These are phyloP conservation scores for Besnoitia besnoiti DNA, from an alignment of 169 alveolate species.

Conservation along the genomic window DNA sequence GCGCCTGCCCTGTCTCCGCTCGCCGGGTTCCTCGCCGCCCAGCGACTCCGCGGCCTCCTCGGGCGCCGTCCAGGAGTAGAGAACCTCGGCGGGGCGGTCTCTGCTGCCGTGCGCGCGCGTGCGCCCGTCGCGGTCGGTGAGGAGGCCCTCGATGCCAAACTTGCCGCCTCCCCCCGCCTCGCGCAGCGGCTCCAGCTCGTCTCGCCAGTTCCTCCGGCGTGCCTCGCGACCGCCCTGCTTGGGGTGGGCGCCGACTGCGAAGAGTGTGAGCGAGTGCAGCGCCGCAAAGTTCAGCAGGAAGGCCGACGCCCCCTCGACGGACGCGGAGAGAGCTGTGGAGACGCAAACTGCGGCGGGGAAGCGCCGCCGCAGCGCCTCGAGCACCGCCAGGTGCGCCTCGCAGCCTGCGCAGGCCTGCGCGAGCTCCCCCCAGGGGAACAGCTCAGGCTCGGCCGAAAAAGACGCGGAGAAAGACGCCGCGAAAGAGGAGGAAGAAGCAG, in stretches of 20 bases:
- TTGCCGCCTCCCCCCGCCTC: not conserved
- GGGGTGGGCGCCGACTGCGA: not conserved
- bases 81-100: not conserved
- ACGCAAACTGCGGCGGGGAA: not conserved
- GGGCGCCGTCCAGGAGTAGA: not conserved
- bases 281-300: not conserved
- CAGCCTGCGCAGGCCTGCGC: not conserved
- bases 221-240: not conserved
- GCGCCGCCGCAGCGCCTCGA: not conserved
- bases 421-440: not conserved
- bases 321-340: not conserved
- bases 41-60: not conserved
- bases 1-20: not conserved
- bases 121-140: not conserved
- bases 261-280: not conserved
- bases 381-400: not conserved
- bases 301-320: not conserved
- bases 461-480: not conserved
- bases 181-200: no score
- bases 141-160: not conserved
- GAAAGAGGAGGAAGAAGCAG: not conserved
- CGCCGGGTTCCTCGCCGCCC: not conserved
- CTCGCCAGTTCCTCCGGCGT: no score
- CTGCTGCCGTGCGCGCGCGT: not conserved
- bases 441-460: not conserved